These are phyloP conservation scores for Candida schatavii DNA, from an alignment of 805 yeast species.

Conservation along the genomic window DNA sequence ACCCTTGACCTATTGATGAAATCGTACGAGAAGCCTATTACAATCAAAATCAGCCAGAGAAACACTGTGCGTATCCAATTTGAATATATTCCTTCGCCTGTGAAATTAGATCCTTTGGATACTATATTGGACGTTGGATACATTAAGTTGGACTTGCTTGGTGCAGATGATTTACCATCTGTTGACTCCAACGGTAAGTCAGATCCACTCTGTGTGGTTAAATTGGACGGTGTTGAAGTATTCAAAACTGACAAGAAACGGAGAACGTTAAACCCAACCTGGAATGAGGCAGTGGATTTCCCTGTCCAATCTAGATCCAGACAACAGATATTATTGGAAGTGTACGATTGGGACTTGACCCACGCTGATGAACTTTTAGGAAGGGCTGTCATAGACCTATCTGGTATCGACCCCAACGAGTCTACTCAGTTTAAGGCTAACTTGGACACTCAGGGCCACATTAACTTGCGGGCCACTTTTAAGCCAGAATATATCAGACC, in stretches of 20 bases:
- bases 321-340: slow-evolving; percentile 44
- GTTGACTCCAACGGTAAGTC: slow-evolving; percentile 75
- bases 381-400: slow-evolving; percentile 46
- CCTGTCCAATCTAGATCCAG: slow-evolving; percentile 65
- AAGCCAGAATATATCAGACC: slow-evolving; percentile 68
- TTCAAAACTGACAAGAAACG: slow-evolving; percentile 61
- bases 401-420: slow-evolving; percentile 44
- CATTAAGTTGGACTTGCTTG: slow-evolving; percentile 52
- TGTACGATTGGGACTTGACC: slow-evolving; percentile 77
- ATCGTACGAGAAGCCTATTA: slow-evolving; percentile 45
- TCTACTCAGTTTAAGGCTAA: slow-evolving; percentile 46
- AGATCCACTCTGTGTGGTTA: slow-evolving; percentile 63
- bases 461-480: slow-evolving; percentile 54
- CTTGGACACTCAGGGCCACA: slow-evolving; percentile 63
- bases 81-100: slow-evolving; percentile 59
- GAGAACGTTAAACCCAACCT: slow-evolving; percentile 68
- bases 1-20: slow-evolving; percentile 55
- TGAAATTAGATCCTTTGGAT: slow-evolving; percentile 54
- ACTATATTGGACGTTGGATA: slow-evolving; percentile 67
- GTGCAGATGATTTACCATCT: slow-evolving; percentile 52
- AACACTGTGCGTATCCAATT: slow-evolving; percentile 47
- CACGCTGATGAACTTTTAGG: slow-evolving; percentile 68
- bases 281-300: slow-evolving; percentile 66
- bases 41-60: slow-evolving; percentile 40
- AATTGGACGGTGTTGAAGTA: slow-evolving; percentile 50